Base-by-base conservation (phyloP, 2,329 filamentous ascomycete species). In the Hypoxylon sp. region DNA sequence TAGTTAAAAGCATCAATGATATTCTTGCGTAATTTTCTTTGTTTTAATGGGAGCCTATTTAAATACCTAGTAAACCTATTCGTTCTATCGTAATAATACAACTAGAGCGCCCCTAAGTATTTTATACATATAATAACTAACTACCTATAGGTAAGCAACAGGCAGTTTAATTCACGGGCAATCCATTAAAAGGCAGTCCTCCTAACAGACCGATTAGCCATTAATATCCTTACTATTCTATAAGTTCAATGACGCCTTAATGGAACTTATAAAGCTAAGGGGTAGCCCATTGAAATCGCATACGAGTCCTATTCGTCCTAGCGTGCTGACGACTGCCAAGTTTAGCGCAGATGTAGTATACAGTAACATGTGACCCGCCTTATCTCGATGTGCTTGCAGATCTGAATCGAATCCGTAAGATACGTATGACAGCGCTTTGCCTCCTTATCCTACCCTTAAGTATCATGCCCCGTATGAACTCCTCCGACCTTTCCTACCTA, bases 401-500 rank as follows among this genome's bases (percentile, higher is more conserved):
- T 14, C 4, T 5, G 35, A n/a, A n/a, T 44, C 17, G 17, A 44
- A 19, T n/a, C 6, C 39, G 17, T 19, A 44, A 19, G 3, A 17
- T 44, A 44, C n/a, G 9, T 44, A 44, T 19, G 11, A 44, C 11
- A 6, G 17, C 17, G 39, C 17, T 44, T 44, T 44, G 10, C 39
- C 17, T 22, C 39, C 39, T 9, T 22, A n/a, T 22, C 17, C 10
- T 44, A 44, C n/a, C 39, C 8, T 44, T 17, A 44, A 44, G 39
- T 22, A 44, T 22, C n/a, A 22, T 44, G 17, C 10, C n/a, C 39
- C 9, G 14, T 44, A 11, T 19, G 17, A 57, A 57, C 54, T 47
- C 59, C 37, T 17, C 22, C 22, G 33, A 58, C 37, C 57, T 26
- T 54, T 50, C 48, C 39, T 54, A 48, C 53, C 31, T 48, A 29